Conservation (phyloP, 768 basidiomycete genomes). For the Serendipita vermifera region DNA sequence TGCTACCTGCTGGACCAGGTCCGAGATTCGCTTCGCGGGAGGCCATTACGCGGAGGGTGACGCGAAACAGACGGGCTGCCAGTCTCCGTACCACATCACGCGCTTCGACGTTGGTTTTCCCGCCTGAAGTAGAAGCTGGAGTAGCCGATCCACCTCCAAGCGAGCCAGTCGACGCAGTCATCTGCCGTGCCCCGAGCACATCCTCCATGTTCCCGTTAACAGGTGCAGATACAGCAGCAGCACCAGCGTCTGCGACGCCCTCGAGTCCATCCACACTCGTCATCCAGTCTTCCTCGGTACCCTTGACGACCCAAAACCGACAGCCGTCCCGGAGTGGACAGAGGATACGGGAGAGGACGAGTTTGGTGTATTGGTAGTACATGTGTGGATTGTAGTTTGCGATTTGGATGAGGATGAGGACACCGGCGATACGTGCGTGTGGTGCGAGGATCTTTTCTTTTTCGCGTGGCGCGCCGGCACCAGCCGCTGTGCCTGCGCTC, state of each 20-base stretch:
- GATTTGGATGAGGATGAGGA: conserved; percentile 86
- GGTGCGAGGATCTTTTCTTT: conserved; percentile 3
- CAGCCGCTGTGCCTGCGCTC: too few species aligned
- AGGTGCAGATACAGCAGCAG: not conserved
- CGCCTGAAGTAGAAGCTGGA: too few species aligned
- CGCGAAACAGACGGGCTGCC: not conserved
- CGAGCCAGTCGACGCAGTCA: too few species aligned
- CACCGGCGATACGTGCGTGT: conserved; percentile 67
- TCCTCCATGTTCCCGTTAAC: not conserved
- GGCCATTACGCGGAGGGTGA: not conserved
- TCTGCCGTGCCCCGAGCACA: not conserved
- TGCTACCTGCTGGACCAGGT: too few species aligned
- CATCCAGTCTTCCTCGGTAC: too few species aligned
- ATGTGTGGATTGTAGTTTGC: conserved; percentile 77
- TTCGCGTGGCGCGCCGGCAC: too few species aligned
- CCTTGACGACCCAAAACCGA: not conserved
- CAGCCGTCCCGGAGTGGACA: conserved; percentile 70
- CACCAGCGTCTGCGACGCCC: too few species aligned
- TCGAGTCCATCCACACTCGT: too few species aligned
- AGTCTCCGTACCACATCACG: not conserved
- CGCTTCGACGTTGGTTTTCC: not conserved
- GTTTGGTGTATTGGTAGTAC: conserved; percentile 76
- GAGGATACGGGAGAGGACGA: conserved; percentile 87
- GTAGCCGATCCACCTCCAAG: too few species aligned
- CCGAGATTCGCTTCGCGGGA: too few species aligned